A percentile compares a stretch with the other conserved stretches of the same genome.
Evolutionary conservation across 306 rosid genomes (phyloP).

Genomic region (Casuarina glauca): DNA sequence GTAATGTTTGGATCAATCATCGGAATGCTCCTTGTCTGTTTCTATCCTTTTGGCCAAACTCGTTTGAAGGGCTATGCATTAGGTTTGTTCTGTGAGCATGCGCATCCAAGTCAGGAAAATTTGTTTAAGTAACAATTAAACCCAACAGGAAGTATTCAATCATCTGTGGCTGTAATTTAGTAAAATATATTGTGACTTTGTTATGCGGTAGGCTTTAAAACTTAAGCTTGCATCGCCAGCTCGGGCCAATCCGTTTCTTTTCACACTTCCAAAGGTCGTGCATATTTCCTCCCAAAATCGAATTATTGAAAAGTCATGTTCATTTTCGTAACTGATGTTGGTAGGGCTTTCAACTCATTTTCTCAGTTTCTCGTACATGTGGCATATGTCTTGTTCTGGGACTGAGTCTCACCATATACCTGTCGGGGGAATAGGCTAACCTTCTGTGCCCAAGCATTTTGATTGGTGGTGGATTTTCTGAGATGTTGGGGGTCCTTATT

Average conservation of each 20-base stretch:
- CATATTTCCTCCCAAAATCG: not conserved
- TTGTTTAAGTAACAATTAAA: too few species aligned
- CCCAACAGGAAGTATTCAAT: too few species aligned
- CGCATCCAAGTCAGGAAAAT: too few species aligned
- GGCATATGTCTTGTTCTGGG: too few species aligned
- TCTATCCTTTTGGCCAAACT: too few species aligned
- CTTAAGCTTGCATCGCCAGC: not conserved
- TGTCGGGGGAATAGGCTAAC: not conserved
- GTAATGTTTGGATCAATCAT: not conserved
- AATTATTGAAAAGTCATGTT: not conserved
- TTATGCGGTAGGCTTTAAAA: not conserved
- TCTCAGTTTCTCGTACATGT: not conserved
- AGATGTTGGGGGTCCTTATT: too few species aligned
- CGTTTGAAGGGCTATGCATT: too few species aligned
- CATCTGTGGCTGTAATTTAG: too few species aligned
- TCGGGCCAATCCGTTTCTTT: not conserved
- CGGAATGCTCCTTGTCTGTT: too few species aligned
- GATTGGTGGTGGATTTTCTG: too few species aligned
- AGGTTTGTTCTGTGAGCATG: too few species aligned
- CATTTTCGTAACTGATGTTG: not conserved
- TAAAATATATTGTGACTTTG: not conserved
- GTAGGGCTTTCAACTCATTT: not conserved
- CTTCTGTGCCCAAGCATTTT: too few species aligned
- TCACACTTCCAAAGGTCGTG: not conserved
- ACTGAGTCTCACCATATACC: not conserved